Evolutionary conservation across 805 yeast species (phyloP), one percentile per base, ranked within the genome.

Genomic region (Metschnikowia chrysomelidarum): DNA sequence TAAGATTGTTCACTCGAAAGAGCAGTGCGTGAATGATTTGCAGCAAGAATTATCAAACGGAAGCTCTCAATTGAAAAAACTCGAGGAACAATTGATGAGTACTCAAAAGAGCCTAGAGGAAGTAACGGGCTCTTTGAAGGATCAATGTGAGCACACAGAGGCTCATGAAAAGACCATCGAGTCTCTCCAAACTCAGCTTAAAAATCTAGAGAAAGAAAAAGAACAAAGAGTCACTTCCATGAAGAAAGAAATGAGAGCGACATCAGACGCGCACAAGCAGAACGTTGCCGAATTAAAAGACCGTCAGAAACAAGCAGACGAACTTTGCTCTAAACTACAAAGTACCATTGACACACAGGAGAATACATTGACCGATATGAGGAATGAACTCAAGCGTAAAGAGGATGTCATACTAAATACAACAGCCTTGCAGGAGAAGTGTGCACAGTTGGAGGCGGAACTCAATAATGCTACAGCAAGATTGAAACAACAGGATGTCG

Each of bases 141-240:
- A 26, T 16, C 32, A 32, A 14, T 13, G 15, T 10, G 32, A 17
- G 36, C 14, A 16, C 13, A 36, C 23, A n/a, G 30, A 26, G 11
- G 28, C 23, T 3, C 11, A 24, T 19, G 8, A 10, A 21, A 8
- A 23, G 22, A 30, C 24, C 4, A 34, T 33, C n/a, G 34, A 24
- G 18, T n/a, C n/a, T n/a, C n/a, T n/a, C n/a, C n/a, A n/a, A n/a
- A n/a, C n/a, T n/a, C n/a, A n/a, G n/a, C n/a, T n/a, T n/a, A n/a
- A n/a, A n/a, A n/a, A n/a, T n/a, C n/a, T n/a, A n/a, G n/a, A n/a
- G n/a, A n/a, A n/a, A n/a, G n/a, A n/a, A n/a, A n/a, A n/a, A n/a
- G n/a, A n/a, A n/a, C n/a, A n/a, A n/a, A n/a, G n/a, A n/a, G n/a
- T n/a, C n/a, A n/a, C n/a, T n/a, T n/a, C n/a, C n/a, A n/a, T n/a